Evolutionary conservation across 805 yeast genomes (phyloP), one percentile per base, ranked within the genome.

Genomic region (Kodamaea leandrae): DNA sequence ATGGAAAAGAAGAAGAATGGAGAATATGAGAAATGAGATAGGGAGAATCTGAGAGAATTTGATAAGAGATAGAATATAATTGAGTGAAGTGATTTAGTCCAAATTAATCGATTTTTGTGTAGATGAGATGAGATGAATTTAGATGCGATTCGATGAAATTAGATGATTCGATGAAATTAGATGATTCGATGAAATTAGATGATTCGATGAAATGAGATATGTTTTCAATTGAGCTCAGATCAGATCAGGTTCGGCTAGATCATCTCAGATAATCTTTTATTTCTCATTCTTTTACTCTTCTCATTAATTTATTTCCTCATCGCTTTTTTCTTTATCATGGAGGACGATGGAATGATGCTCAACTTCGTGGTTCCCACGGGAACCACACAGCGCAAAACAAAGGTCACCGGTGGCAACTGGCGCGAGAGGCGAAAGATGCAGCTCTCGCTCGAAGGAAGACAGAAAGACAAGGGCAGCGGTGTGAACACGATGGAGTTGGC

Each of bases 361-460:
- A 91, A 91, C 58, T 82, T 91, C 55, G 76, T 82, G 20, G 63
- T 72, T 3, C 69, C 73, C n/a, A 54, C 55, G 17, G 55, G 49
- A 8, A 57, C 61, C 6, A 51, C 9, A 17, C 19, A 33, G 12
- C n/a, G 21, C n/a, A 38, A 45, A 13, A 16, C 42, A 48, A 79
- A 74, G 54, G 74, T 80, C 2, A 68, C 76, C 2, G 91, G 91
- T 26, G 96, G 95, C 12, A 75, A 74, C 48, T 87, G 96, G 96
- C 82, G 77, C 52, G 95, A 87, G 43, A 74, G 95, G 47, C 68
- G 93, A 51, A 78, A 77, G 55, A 64, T 77, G 44, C 80, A 78
- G 53, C 68, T 75, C 52, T 60, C 72, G 41, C 55, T 70, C 27
- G 68, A 68, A 49, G 83, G 80, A 20, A 68, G 76, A 50, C 63